Evolutionary conservation across 1,284 basidiomycete genomes (phyloP), one percentile per base, ranked within the genome.

Genomic region (Agroathelia rolfsii): DNA sequence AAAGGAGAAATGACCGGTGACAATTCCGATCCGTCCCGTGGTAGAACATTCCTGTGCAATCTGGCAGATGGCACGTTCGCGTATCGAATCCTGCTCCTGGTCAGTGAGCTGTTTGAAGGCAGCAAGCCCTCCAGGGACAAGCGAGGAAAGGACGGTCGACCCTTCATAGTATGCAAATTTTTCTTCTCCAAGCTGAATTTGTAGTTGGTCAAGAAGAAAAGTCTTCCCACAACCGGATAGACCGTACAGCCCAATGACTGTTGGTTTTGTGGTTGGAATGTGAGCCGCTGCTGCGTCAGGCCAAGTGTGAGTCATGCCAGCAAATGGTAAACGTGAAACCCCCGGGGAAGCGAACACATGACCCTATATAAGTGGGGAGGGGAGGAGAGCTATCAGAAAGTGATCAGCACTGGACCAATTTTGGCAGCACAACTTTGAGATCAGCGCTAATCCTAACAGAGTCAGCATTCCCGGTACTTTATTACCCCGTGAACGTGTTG

Each of bases 141-240:
- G 37, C 18, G 18, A 14, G 28, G 44, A 35, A 27, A 48, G 37
- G 20, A 45, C 32, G 13, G 23, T 23, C 13, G 45, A 43, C 28
- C 47, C 43, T 37, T 48, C 47, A 29, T 37, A 45, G 35, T 43
- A 45, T 22, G 34, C 28, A 25, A 44, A 46, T 17, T 36, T 26
- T 9, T 40, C 9, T 26, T 44, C 36, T 14, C 35, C 40, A 9
- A 47, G 41, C 27, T 38, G 35, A 10, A 25, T 29, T 38, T 45
- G 38, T 23, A 48, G 26, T 13, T 42, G 38, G 13, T 38, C 14
- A 19, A 48, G 38, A 14, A 44, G 32, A 19, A 37, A 34, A 13
- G 35, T 45, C 35, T 48, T 48, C 10, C 47, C 47, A 30, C 39
- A 48, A 25, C 47, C 47, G 23, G 47, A 35, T 18, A 44, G 28